These are phyloP conservation scores for Melampsora americana DNA, from an alignment of 1,284 basidiomycete genomes.

Conservation along the genomic window DNA sequence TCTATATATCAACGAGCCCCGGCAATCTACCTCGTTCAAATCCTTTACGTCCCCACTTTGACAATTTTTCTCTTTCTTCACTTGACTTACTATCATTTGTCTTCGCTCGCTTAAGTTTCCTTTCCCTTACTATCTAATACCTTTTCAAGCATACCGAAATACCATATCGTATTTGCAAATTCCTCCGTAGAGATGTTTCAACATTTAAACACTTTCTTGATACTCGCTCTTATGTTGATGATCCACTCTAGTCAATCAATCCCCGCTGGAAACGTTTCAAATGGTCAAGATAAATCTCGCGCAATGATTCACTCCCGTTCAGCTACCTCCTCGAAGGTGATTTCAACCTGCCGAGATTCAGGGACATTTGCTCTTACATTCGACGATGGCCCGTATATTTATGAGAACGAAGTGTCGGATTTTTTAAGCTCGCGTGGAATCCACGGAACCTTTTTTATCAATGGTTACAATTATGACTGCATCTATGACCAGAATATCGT, in stretches of 20 bases:
- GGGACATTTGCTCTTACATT: background rate
- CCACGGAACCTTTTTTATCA: constrained; percentile 6
- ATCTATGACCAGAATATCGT: constrained; percentile 3
- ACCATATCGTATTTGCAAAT: background rate
- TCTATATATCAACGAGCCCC: too few relatives aligned
- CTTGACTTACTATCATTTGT: too few relatives aligned
- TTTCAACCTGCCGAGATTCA: background rate
- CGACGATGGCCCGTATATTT: constrained; percentile 6
- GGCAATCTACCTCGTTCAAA: too few relatives aligned
- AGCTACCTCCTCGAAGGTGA: background rate
- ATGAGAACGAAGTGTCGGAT: background rate
- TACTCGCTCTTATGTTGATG: background rate
- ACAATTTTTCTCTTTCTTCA: too few relatives aligned
- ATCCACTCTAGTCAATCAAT: background rate
- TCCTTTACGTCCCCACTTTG: too few relatives aligned
- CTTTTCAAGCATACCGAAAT: too few relatives aligned
- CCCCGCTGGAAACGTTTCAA: background rate
- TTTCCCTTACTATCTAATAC: too few relatives aligned
- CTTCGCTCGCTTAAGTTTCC: too few relatives aligned
- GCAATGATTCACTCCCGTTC: constrained; percentile 2
- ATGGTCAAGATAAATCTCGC: background rate
- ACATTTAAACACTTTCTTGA: background rate
- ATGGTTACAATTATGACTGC: constrained; percentile 11
- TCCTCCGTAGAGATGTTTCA: background rate
- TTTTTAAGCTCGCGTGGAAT: background rate